A percentile compares a stretch with the other conserved stretches of the same genome.
Conservation (phyloP, 169 alveolate genomes). For the Plasmodium falciparum region DNA sequence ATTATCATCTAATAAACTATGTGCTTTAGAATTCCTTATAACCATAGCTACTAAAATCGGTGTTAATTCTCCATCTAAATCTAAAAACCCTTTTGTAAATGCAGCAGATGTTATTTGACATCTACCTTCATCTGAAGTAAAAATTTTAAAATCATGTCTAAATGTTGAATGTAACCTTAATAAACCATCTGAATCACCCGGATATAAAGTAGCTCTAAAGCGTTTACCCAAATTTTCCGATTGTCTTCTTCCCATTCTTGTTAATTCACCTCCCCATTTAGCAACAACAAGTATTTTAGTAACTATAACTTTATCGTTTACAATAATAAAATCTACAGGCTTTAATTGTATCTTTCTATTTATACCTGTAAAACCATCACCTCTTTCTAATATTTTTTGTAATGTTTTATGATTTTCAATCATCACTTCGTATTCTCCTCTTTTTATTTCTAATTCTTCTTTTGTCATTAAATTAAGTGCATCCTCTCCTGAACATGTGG, state of each 20-base stretch:
- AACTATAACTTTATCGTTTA: conserved; percentile 76
- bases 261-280: conserved; percentile 99
- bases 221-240: conserved; percentile 94
- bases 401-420: conserved; percentile 86
- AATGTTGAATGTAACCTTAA: conserved; percentile 97
- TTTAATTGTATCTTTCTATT: conserved; percentile 95
- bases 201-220: conserved; percentile 92
- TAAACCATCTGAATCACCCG: conserved; percentile 95
- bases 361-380: conserved; percentile 96
- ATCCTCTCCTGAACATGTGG: not conserved
- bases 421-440: conserved; percentile 66
- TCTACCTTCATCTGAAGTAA: conserved; percentile 98
- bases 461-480: not conserved
- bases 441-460: conserved; percentile 54
- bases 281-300: conserved; percentile 94
- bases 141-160: conserved; percentile 98
- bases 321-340: conserved; percentile 84
- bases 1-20: conserved; percentile 82
- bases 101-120: conserved; percentile 99
- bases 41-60: conserved; percentile 97
- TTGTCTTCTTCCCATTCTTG: conserved; percentile 95
- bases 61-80: conserved; percentile 96
- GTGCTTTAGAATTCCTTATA: conserved; percentile 84
- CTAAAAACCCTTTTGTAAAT: conserved; percentile 97
- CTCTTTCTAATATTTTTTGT: conserved; percentile 91